These are phyloP conservation scores for Saccharomycopsis oosterbeekiorum DNA, from an alignment of 805 yeast genomes.

Conservation along the genomic window DNA sequence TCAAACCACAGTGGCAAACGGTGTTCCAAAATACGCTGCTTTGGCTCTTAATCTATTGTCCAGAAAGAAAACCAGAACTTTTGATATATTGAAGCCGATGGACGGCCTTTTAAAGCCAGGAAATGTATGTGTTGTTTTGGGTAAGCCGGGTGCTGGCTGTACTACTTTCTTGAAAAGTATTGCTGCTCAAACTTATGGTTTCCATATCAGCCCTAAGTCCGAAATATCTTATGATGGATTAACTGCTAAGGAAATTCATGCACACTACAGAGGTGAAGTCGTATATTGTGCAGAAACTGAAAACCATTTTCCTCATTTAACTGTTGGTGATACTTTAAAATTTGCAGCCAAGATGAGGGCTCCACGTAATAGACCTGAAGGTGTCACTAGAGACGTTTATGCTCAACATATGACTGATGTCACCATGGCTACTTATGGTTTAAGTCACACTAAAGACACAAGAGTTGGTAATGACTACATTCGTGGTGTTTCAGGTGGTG, in stretches of 20 bases:
- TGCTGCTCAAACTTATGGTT: constrained; percentile 48
- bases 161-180: constrained; percentile 50
- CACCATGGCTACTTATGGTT: constrained; percentile 41
- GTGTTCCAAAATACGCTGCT: constrained; percentile 7
- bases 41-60: constrained; percentile 26
- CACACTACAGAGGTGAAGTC: constrained; percentile 49
- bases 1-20: constrained; percentile 38
- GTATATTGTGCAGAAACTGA: constrained; percentile 59
- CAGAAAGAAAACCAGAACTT: constrained; percentile 25
- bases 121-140: constrained; percentile 61
- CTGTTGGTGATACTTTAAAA: constrained; percentile 50
- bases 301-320: constrained; percentile 50
- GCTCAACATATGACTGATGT: constrained; percentile 41
- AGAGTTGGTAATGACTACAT: constrained; percentile 58
- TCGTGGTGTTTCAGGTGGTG: constrained; percentile 71
- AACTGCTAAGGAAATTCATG: constrained; percentile 34
- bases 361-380: constrained; percentile 46
- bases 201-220: constrained; percentile 35
- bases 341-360: constrained; percentile 47
- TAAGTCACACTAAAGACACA: constrained; percentile 48
- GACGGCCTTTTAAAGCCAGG: constrained; percentile 55
- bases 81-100: constrained; percentile 40
- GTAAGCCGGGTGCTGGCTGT: constrained; percentile 74
- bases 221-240: constrained; percentile 43
- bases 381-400: constrained; percentile 38